phyloP scores from a whole-genome alignment of 2,329 filamentous ascomycete species.

The Ciborinia camelliae region DNA sequence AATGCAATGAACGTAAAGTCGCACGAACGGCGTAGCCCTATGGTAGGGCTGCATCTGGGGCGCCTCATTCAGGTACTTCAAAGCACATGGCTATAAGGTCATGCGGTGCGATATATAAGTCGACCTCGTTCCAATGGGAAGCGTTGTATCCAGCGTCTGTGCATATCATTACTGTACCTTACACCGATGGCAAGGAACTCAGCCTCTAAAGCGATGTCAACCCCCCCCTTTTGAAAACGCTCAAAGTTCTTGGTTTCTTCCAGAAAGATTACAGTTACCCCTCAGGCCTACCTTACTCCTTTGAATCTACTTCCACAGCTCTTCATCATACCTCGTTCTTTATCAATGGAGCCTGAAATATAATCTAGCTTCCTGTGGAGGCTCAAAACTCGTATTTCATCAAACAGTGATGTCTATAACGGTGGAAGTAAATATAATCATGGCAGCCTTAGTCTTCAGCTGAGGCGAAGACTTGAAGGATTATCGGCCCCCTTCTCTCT shows the following conservation, averaged over 20 bases:
- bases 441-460: conserved; percentile 16
- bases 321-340: not conserved
- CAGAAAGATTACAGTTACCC: not conserved
- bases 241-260: not conserved
- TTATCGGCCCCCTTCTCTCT: conserved; percentile 5
- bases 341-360: conserved; percentile 10
- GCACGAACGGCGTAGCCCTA: conserved; percentile 5
- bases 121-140: not conserved
- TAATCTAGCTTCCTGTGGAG: not conserved
- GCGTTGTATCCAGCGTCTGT: not conserved
- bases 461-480: conserved; percentile 17
- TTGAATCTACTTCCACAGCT: not conserved
- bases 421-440: not conserved
- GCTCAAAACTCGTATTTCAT: conserved; percentile 16
- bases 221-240: not conserved
- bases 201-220: conserved; percentile 1
- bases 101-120: not conserved
- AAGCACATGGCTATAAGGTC: not conserved
- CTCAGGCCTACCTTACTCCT: not conserved
- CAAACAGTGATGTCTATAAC: conserved; percentile 4
- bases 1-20: not conserved
- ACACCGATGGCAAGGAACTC: not conserved
- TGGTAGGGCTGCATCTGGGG: conserved; percentile 13
- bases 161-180: not conserved
- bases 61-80: not conserved